A percentile compares a stretch with the other conserved stretches of the same genome.
phyloP scores from a whole-genome alignment of 257 asterid species.

The Salvia rosmarinus region DNA sequence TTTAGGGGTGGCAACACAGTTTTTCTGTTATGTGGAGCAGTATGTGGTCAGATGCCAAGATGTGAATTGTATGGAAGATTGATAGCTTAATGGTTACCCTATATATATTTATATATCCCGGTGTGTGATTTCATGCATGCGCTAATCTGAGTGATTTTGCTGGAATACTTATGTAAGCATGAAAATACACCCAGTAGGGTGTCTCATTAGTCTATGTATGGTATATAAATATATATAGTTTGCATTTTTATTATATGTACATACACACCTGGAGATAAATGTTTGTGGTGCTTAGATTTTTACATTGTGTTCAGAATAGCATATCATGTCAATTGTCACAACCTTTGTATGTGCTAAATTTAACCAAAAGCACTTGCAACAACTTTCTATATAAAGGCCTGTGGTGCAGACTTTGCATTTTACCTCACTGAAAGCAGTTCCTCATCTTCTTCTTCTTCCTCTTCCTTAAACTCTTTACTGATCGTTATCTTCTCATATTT shows the following conservation, averaged over 20 bases:
- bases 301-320: background rate
- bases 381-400: background rate
- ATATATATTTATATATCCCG: background rate
- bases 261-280: background rate
- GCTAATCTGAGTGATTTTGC: background rate
- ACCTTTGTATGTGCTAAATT: background rate
- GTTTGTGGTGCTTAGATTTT: slow-evolving; percentile 1
- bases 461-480: background rate
- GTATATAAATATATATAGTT: background rate
- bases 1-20: background rate
- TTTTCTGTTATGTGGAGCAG: background rate
- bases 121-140: background rate
- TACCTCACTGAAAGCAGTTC: background rate
- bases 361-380: background rate
- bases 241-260: background rate
- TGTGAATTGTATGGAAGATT: background rate
- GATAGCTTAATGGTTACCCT: background rate
- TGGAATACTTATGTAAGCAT: background rate
- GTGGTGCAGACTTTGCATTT: background rate
- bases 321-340: background rate
- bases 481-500: background rate
- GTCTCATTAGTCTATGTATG: background rate
- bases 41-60: background rate
- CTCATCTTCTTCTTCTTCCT: background rate
- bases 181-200: background rate